Percentiles rank a stretch among this genome's conserved stretches.
phyloP scores from a whole-genome alignment of 2,329 filamentous ascomycete genomes.

The Aspergillus sojae region DNA sequence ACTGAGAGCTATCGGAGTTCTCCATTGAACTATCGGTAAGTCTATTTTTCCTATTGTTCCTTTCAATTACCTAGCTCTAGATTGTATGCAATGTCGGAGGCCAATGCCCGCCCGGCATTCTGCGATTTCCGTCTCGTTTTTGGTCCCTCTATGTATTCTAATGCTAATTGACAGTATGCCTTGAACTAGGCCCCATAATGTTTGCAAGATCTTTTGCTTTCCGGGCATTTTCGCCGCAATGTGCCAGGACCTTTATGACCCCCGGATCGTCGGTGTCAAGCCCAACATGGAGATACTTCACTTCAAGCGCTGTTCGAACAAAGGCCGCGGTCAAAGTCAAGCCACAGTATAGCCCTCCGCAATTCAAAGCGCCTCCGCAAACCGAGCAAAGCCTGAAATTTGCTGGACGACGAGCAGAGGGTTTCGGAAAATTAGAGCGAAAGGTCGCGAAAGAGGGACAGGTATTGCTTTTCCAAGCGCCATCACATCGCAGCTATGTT shows the following conservation, averaged over 20 bases:
- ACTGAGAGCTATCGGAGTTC: slow-evolving; percentile 10
- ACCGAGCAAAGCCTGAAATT: slow-evolving; percentile 27
- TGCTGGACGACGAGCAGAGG: slow-evolving; percentile 36
- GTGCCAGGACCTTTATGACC: slow-evolving; percentile 21
- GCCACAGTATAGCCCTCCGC: slow-evolving; percentile 13
- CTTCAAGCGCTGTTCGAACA: slow-evolving; percentile 29
- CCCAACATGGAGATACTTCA: slow-evolving; percentile 33
- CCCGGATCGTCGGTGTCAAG: slow-evolving; percentile 16
- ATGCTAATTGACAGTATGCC: slow-evolving; percentile 9
- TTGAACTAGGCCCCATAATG: slow-evolving; percentile 28
- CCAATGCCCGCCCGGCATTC: background rate
- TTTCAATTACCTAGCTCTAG: background rate
- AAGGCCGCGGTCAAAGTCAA: slow-evolving; percentile 24
- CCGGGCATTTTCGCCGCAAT: slow-evolving; percentile 31
- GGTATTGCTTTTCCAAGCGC: slow-evolving; percentile 66
- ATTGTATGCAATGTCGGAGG: background rate
- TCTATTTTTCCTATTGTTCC: background rate
- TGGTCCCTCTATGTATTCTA: background rate
- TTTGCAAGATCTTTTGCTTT: slow-evolving; percentile 33
- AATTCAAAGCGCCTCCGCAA: slow-evolving; percentile 12
- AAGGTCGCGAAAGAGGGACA: slow-evolving; percentile 58
- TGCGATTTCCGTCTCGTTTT: background rate
- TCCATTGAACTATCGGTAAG: slow-evolving; percentile 7
- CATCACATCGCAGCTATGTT: slow-evolving; percentile 66
- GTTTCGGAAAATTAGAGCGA: slow-evolving; percentile 53